Base-by-base conservation (phyloP, 768 basidiomycete genomes). In the Russula dissimulans region DNA sequence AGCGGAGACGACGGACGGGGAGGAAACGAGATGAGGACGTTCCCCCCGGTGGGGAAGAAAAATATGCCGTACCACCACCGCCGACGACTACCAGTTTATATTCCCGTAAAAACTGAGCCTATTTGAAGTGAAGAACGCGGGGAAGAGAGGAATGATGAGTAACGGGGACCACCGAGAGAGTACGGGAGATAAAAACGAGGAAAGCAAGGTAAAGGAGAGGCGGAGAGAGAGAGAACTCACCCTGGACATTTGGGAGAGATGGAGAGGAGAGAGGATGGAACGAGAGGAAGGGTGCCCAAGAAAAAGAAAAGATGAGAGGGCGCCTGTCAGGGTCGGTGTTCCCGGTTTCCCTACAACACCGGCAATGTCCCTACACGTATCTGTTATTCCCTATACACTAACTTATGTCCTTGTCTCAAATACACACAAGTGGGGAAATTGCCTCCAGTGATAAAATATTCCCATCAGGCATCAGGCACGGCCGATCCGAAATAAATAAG, bases 81-180 rank as follows among this genome's bases (percentile, higher is more conserved):
- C 95, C 95, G 63, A 97, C 95, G 64, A 98, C 95, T 65, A 98
- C 95, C 61, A 97, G 85, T 79, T 97, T 97, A 78, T 98, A 98
- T 72, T 98, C 95, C 68, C 95, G 80, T 73, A 98, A 77, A 78
- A 93, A 93, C 71, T 88, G 87, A 64, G 90, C 88, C 87, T 26
- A 26, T 26, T 26, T 91, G 61, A 12, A 57, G n/a, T 12, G 2
- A 1, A 32, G 14, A 34, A 31, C 0, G n/a, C 12, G 5, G 36
- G 8, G 1, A 52, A 15, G n/a, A 53, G 38, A 34, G 26, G 34
- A 26, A 36, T 10, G 34, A 10, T 36, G 34, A 36, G 34, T 12
- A 3, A 52, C 17, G 18, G 53, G 31, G n/a, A 9, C 5, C 12
- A 10, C 7, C 48, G 41, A 32, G 56, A 39, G 4, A 38, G 56